Evolutionary conservation across 2,329 filamentous ascomycete species (phyloP).

Genomic region (Pyrenophora graminea): DNA sequence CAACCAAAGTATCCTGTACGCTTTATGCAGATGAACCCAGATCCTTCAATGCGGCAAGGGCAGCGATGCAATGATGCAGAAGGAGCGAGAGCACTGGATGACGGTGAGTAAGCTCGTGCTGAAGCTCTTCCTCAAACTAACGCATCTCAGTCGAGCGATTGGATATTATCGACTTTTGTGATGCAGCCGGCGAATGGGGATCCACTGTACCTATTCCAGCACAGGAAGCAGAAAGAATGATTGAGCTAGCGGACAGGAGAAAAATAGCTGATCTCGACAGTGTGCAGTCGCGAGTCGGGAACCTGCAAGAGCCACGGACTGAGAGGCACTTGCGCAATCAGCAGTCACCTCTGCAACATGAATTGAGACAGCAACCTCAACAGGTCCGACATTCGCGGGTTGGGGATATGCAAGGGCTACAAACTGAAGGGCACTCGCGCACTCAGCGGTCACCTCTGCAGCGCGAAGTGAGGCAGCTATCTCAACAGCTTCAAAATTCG

Average conservation of each 20-base stretch:
- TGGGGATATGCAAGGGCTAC: background rate
- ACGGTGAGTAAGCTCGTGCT: constrained; percentile 14
- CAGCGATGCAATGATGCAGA: background rate
- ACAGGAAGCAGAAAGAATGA: constrained; percentile 22
- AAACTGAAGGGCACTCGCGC: background rate
- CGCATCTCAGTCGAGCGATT: constrained; percentile 10
- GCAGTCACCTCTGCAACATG: background rate
- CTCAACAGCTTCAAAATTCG: background rate
- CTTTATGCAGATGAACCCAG: constrained; percentile 33
- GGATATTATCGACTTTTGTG: constrained; percentile 31
- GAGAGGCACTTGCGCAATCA: background rate
- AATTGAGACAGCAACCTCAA: background rate
- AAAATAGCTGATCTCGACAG: constrained; percentile 19
- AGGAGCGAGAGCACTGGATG: constrained; percentile 12
- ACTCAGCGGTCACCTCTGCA: background rate
- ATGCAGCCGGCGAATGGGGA: constrained; percentile 35
- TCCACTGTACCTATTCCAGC: constrained; percentile 29
- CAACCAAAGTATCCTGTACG: constrained; percentile 22
- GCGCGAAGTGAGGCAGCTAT: background rate
- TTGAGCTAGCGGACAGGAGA: constrained; percentile 23
- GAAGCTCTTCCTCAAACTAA: background rate
- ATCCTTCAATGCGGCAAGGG: background rate
- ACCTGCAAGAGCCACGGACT: background rate
- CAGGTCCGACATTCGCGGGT: background rate
- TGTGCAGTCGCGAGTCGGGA: background rate